A percentile compares a stretch with the other conserved stretches of the same genome.
These are phyloP conservation scores for Curvularia sp. DNA, from an alignment of 2,329 filamentous ascomycete genomes.

Conservation along the genomic window DNA sequence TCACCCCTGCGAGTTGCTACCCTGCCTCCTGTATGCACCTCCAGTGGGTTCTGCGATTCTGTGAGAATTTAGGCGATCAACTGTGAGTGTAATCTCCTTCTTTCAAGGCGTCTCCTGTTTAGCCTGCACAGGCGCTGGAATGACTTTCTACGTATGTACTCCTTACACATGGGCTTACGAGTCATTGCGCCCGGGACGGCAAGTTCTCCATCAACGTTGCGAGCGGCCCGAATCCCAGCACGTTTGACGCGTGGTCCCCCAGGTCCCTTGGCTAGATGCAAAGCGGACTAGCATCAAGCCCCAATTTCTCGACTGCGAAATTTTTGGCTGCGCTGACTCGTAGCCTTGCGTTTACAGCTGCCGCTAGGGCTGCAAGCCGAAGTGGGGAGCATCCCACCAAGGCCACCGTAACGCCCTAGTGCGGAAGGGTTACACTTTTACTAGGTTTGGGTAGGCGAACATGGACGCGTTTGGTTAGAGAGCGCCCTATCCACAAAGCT, in stretches of 20 bases:
- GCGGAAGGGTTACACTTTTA: not conserved
- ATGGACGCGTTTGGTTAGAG: conserved; percentile 1
- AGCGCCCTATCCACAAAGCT: conserved; percentile 1
- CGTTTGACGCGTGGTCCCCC: conserved; percentile 7
- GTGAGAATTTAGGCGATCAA: not conserved
- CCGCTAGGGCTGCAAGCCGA: conserved; percentile 3
- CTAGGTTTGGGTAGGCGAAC: not conserved
- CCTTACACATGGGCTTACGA: not conserved
- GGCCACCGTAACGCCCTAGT: conserved; percentile 3
- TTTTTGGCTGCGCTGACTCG: conserved; percentile 2
- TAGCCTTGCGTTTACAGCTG: not conserved
- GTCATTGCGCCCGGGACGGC: not conserved
- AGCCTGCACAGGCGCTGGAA: not conserved
- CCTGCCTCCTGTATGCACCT: not conserved
- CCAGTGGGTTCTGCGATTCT: not conserved
- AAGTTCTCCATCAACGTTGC: not conserved
- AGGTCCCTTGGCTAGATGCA: not conserved
- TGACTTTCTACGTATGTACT: not conserved
- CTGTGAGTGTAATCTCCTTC: not conserved
- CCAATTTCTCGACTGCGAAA: not conserved
- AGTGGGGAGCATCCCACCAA: not conserved
- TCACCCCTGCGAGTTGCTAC: not conserved
- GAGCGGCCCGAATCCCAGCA: conserved; percentile 6
- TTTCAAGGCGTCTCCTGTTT: not conserved
- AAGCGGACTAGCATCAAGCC: conserved; percentile 5